phyloP scores from a whole-genome alignment of 352 stramenopile species.

The Phytophthora melonis region DNA sequence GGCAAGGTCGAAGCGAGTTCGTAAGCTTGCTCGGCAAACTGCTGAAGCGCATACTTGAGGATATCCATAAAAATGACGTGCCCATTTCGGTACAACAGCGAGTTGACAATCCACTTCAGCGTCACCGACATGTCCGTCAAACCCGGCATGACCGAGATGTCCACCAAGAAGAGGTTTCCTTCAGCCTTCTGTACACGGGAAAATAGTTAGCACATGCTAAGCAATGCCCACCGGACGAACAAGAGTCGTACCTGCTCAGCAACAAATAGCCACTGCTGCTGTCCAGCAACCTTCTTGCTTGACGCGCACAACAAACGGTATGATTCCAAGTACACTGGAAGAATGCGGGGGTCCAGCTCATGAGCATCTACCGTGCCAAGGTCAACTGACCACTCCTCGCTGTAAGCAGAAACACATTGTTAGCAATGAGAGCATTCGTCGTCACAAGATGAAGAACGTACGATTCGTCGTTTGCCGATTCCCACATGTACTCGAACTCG shows the following conservation, averaged over 20 bases:
- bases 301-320: conserved; percentile 73
- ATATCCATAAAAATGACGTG: conserved; percentile 87
- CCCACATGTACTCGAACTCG: conserved; percentile 82
- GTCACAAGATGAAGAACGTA: conserved; percentile 41
- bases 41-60: conserved; percentile 73
- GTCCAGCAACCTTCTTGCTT: conserved; percentile 80
- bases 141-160: conserved; percentile 82
- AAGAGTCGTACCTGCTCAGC: conserved; percentile 73
- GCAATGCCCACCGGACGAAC: background rate
- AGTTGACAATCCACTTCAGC: conserved; percentile 91
- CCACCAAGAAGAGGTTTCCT: conserved; percentile 83
- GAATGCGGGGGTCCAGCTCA: conserved; percentile 61
- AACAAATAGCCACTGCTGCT: conserved; percentile 83
- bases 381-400: conserved; percentile 80
- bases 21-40: conserved; percentile 63
- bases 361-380: conserved; percentile 51
- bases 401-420: conserved; percentile 37
- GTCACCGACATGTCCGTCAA: conserved; percentile 84
- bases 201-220: background rate
- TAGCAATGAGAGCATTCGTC: background rate
- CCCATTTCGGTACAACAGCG: conserved; percentile 85
- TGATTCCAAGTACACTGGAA: conserved; percentile 69
- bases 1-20: conserved; percentile 16
- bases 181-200: conserved; percentile 60
- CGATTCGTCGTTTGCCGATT: conserved; percentile 77